Percentiles rank a stretch among this genome's conserved stretches.
These are phyloP conservation scores for Geosiphon pyriformis DNA, from an alignment of 192 early-diverging fungal genomes.

Conservation along the genomic window DNA sequence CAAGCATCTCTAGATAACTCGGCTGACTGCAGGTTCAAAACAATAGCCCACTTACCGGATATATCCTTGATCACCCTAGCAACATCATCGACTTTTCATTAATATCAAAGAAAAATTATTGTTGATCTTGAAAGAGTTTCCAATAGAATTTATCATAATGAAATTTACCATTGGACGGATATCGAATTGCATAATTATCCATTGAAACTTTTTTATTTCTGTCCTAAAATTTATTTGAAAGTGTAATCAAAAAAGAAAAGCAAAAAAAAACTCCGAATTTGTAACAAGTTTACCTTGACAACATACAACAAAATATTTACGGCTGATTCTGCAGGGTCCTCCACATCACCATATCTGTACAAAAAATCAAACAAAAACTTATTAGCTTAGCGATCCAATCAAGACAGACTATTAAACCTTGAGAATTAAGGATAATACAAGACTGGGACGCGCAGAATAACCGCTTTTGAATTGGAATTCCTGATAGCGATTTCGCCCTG, in stretches of 20 bases:
- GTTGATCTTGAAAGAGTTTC: neutral
- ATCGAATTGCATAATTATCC: slow-evolving; percentile 67
- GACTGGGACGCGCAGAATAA: slow-evolving; percentile 76
- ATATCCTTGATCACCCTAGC: slow-evolving; percentile 65
- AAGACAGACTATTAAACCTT: neutral
- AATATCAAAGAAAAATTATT: neutral
- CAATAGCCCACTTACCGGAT: slow-evolving; percentile 31
- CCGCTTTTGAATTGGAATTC: slow-evolving; percentile 47
- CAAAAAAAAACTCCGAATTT: too few species aligned
- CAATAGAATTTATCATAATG: neutral
- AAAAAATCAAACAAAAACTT: neutral
- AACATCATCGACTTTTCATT: slow-evolving; percentile 58
- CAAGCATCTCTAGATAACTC: neutral
- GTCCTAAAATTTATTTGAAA: too few species aligned
- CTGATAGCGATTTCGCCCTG: slow-evolving; percentile 64
- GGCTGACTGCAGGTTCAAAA: neutral
- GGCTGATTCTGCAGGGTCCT: slow-evolving; percentile 68
- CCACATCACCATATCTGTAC: slow-evolving; percentile 51
- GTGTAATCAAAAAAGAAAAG: too few species aligned
- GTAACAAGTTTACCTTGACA: slow-evolving; percentile 41
- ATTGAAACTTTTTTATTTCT: too few species aligned
- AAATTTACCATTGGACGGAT: slow-evolving; percentile 70
- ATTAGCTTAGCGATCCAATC: neutral
- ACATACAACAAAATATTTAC: slow-evolving; percentile 68
- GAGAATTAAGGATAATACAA: too few species aligned